Conservation (phyloP, 2,329 filamentous ascomycete genomes). For the Microsporum ferrugineum region DNA sequence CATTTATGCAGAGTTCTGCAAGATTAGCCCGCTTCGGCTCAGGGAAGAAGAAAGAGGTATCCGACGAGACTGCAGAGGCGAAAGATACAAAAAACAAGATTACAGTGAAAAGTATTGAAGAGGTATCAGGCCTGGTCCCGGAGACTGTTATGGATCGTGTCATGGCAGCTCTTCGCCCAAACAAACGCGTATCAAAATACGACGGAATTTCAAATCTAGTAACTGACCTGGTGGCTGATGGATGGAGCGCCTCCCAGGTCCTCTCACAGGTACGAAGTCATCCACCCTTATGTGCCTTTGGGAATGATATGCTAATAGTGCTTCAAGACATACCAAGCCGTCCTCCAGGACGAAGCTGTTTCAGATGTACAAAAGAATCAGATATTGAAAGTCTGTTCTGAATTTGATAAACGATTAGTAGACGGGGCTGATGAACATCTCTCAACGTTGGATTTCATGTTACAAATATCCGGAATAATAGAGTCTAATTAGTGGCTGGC, state of each 20-base stretch:
- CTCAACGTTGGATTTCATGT: slow-evolving; percentile 70
- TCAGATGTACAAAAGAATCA: slow-evolving; percentile 79
- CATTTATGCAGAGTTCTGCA: slow-evolving; percentile 89
- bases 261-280: slow-evolving; percentile 55
- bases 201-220: slow-evolving; percentile 65
- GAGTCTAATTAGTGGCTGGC: background rate
- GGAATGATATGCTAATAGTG: background rate
- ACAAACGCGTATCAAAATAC: slow-evolving; percentile 51
- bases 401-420: slow-evolving; percentile 84
- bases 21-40: slow-evolving; percentile 60
- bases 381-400: slow-evolving; percentile 80
- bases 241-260: slow-evolving; percentile 89
- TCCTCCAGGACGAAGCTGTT: slow-evolving; percentile 76
- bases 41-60: slow-evolving; percentile 30
- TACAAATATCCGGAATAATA: slow-evolving; percentile 57
- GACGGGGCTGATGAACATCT: slow-evolving; percentile 95
- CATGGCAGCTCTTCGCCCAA: slow-evolving; percentile 64
- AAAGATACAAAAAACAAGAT: slow-evolving; percentile 47
- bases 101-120: slow-evolving; percentile 71
- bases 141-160: slow-evolving; percentile 58
- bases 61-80: slow-evolving; percentile 40
- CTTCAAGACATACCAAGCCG: slow-evolving; percentile 60
- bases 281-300: background rate
- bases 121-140: slow-evolving; percentile 93
- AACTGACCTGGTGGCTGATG: slow-evolving; percentile 85